A percentile compares a stretch with the other conserved stretches of the same genome.
phyloP scores from a whole-genome alignment of 192 early-diverging fungal genomes.

The Backusella australiensis region DNA sequence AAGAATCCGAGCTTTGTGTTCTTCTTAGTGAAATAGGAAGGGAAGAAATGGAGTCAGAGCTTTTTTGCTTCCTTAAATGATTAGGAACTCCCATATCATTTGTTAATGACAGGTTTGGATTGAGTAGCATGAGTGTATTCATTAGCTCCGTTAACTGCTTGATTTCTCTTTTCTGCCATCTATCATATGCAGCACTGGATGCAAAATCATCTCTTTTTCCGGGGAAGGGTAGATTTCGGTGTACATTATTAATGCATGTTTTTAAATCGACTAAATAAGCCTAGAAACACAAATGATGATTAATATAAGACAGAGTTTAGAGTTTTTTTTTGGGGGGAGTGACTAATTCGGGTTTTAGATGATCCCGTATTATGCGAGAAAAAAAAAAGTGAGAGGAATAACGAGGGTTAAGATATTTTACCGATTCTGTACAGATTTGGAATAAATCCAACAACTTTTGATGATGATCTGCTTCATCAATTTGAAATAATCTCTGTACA shows the following conservation, averaged over 20 bases:
- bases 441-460: conserved; percentile 40
- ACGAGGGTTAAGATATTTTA: conserved; percentile 1
- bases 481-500: conserved; percentile 41
- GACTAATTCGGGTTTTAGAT: not conserved
- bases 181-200: conserved; percentile 43
- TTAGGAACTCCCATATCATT: conserved; percentile 26
- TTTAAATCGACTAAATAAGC: conserved; percentile 44
- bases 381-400: not conserved
- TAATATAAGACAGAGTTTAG: not conserved
- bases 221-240: conserved; percentile 34
- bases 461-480: conserved; percentile 36
- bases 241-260: conserved; percentile 46
- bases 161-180: conserved; percentile 54
- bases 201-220: conserved; percentile 48
- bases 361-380: not conserved
- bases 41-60: not conserved
- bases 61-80: not conserved
- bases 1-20: not conserved
- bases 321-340: not conserved
- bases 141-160: conserved; percentile 50
- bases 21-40: not conserved
- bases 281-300: conserved; percentile 14
- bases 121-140: conserved; percentile 38
- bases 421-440: conserved; percentile 44
- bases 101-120: conserved; percentile 35